Conservation (phyloP, 805 yeast species). For the Metahyphopichia silvanorum region DNA sequence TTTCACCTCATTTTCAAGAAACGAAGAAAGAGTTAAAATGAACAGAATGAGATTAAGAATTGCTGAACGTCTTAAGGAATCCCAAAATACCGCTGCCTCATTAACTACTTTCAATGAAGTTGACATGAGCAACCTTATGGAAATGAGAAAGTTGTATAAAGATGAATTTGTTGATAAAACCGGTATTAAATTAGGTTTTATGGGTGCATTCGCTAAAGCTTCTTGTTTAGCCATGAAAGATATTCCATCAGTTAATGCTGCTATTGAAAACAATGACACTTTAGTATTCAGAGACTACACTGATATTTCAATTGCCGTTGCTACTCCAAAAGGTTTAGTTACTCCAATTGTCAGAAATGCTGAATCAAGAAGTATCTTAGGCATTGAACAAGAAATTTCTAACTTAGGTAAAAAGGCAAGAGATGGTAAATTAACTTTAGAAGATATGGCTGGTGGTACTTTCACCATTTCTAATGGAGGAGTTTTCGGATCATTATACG, state of each 20-base stretch:
- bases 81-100: slow-evolving; percentile 98
- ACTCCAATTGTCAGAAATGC: slow-evolving; percentile 98
- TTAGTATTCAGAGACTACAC: slow-evolving; percentile 95
- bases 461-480: slow-evolving; percentile 99
- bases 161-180: slow-evolving; percentile 93
- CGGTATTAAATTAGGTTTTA: slow-evolving; percentile 94
- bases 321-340: slow-evolving; percentile 98
- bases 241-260: slow-evolving; percentile 91
- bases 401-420: slow-evolving; percentile 88
- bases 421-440: slow-evolving; percentile 92
- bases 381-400: slow-evolving; percentile 83
- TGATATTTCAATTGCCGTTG: slow-evolving; percentile 95
- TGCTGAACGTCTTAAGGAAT: slow-evolving; percentile 98
- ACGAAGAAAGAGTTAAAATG: slow-evolving; percentile 93
- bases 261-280: slow-evolving; percentile 88
- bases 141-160: slow-evolving; percentile 93
- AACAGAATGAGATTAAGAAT: slow-evolving; percentile 99
- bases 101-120: slow-evolving; percentile 97
- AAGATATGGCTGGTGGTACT: slow-evolving; percentile 99
- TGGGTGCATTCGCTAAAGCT: slow-evolving; percentile 98
- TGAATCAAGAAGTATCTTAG: slow-evolving; percentile 83
- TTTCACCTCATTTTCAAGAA: slow-evolving; percentile 63
- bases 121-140: slow-evolving; percentile 89
- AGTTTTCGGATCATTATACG: slow-evolving; percentile 95
- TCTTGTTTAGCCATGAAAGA: slow-evolving; percentile 89